Conservation (phyloP, 768 basidiomycete genomes). For the Russula emetica region DNA sequence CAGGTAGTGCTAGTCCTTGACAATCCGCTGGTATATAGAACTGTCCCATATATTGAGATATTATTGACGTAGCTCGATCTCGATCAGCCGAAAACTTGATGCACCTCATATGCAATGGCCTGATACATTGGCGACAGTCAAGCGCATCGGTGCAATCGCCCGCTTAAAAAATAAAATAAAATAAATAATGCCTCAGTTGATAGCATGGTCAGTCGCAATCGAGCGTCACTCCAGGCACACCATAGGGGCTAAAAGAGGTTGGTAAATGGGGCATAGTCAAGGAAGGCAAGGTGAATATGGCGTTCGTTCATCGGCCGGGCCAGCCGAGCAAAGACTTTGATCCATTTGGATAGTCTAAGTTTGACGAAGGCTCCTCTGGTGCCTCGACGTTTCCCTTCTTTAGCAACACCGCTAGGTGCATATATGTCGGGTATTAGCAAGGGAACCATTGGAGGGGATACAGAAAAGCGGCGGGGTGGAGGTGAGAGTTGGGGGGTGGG, state of each 20-base stretch:
- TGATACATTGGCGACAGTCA: background rate
- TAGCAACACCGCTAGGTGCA: background rate
- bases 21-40: background rate
- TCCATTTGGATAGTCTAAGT: background rate
- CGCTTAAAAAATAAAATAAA: no score
- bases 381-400: background rate
- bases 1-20: background rate
- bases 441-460: background rate
- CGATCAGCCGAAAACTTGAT: background rate
- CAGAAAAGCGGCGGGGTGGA: no score
- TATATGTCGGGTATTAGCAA: background rate
- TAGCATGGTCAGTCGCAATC: background rate
- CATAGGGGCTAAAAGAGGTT: background rate
- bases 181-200: no score
- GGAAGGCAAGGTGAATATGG: background rate
- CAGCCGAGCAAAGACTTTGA: background rate
- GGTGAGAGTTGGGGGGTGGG: background rate
- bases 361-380: constrained; percentile 2
- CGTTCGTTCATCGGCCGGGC: background rate
- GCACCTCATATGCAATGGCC: no score
- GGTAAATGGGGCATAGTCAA: background rate
- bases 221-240: background rate
- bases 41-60: background rate
- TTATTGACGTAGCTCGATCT: background rate
- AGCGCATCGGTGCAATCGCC: background rate